Conservation (phyloP, 2,329 filamentous ascomycete genomes). For the Aschersonia sp. region DNA sequence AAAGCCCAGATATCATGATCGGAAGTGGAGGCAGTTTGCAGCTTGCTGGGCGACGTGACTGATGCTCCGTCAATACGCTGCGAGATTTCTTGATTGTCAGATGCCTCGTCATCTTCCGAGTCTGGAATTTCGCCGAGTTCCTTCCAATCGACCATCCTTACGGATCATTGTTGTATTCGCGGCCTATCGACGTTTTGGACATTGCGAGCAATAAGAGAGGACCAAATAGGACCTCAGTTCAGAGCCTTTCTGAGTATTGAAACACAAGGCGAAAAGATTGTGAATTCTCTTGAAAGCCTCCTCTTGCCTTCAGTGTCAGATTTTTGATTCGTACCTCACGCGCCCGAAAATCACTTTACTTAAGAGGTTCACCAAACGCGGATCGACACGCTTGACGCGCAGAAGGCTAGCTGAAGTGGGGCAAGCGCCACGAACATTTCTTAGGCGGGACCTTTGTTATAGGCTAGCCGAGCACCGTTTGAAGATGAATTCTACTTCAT, state of each 20-base stretch:
- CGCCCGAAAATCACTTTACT: too few relatives aligned
- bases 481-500: too few relatives aligned
- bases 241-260: too few relatives aligned
- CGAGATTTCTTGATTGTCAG: conserved; percentile 19
- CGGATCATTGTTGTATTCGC: conserved; percentile 10
- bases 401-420: conserved; percentile 2
- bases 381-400: not conserved
- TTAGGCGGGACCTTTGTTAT: too few relatives aligned
- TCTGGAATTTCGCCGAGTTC: conserved; percentile 35
- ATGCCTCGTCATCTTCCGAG: conserved; percentile 32
- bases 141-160: conserved; percentile 32
- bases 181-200: not conserved
- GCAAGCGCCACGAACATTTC: not conserved
- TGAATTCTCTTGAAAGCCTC: too few relatives aligned
- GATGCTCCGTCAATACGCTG: not conserved
- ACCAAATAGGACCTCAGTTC: too few relatives aligned
- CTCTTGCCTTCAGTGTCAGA: too few relatives aligned
- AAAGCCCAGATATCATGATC: conserved; percentile 20
- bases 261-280: too few relatives aligned
- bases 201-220: not conserved
- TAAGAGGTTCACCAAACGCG: not conserved
- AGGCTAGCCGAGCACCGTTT: too few relatives aligned
- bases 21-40: not conserved
- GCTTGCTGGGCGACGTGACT: not conserved
- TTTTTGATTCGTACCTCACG: too few relatives aligned